These are phyloP conservation scores for Leccinum sublutescens DNA, from an alignment of 768 basidiomycete genomes.

Conservation along the genomic window DNA sequence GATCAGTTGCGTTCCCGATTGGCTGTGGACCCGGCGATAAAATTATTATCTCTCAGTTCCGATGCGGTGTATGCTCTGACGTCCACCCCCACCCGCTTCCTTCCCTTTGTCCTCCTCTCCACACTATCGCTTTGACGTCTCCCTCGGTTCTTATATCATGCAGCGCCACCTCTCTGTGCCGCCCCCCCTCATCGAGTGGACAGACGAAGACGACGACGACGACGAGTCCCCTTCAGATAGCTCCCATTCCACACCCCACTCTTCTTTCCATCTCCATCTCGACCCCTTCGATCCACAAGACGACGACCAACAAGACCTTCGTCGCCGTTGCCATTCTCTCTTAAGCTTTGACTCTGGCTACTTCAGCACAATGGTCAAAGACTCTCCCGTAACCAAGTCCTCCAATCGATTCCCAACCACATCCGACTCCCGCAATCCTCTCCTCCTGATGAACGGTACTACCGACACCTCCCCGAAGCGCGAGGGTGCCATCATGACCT, in stretches of 20 bases:
- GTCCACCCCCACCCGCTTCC: background rate
- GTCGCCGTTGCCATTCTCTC: slow-evolving; percentile 20
- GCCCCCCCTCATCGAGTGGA: slow-evolving; percentile 11
- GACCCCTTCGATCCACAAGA: slow-evolving; percentile 1
- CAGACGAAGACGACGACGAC: slow-evolving; percentile 13
- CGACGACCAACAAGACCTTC: slow-evolving; percentile 2
- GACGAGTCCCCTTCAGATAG: slow-evolving; percentile 12
- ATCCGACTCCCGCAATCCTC: slow-evolving; percentile 12
- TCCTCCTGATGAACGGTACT: slow-evolving; percentile 7
- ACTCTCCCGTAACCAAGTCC: slow-evolving; percentile 10
- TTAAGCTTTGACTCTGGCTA: slow-evolving; percentile 32
- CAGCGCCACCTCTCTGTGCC: slow-evolving; percentile 6
- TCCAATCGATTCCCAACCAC: slow-evolving; percentile 12
- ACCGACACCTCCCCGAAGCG: slow-evolving; percentile 19
- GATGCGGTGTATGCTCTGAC: background rate
- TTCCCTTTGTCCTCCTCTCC: slow-evolving; percentile 12
- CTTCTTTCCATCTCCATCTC: slow-evolving; percentile 15
- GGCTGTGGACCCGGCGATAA: slow-evolving; percentile 9
- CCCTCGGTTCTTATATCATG: slow-evolving; percentile 25
- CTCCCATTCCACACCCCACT: slow-evolving; percentile 18
- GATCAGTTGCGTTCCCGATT: background rate
- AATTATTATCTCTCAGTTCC: slow-evolving; percentile 7
- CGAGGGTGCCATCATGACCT: slow-evolving; percentile 17
- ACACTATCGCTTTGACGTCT: slow-evolving; percentile 25
- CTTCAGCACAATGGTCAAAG: slow-evolving; percentile 27